Evolutionary conservation across 1,139 yeast species (phyloP).

Genomic region (Candida pseudocylindracea): DNA sequence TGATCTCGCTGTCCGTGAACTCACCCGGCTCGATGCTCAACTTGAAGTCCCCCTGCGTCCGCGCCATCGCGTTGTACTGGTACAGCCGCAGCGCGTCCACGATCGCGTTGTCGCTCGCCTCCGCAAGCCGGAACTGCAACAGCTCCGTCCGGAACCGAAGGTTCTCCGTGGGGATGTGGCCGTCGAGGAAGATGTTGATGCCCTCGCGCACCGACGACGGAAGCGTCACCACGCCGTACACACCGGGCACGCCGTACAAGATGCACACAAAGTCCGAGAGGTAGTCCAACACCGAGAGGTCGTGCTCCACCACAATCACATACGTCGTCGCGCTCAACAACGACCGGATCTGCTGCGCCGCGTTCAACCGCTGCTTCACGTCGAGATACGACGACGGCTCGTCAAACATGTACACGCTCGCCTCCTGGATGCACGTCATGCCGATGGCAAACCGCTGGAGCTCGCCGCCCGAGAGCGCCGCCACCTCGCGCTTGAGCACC

Average conservation of each 20-base stretch:
- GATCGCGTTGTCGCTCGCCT: conserved; percentile 61
- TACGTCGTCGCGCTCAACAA: conserved; percentile 53
- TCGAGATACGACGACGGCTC: conserved; percentile 97
- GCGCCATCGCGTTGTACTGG: conserved; percentile 58
- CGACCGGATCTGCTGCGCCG: conserved; percentile 84
- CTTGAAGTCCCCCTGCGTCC: conserved; percentile 92
- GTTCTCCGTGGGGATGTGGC: conserved; percentile 93
- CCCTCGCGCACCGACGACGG: conserved; percentile 97
- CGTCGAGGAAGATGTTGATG: conserved; percentile 91
- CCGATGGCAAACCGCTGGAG: conserved; percentile 96
- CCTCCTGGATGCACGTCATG: conserved; percentile 86
- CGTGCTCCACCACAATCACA: conserved; percentile 96
- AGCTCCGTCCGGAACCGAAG: conserved; percentile 92
- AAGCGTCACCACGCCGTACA: conserved; percentile 91
- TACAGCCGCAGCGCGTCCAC: conserved; percentile 64
- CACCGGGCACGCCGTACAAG: conserved; percentile 92
- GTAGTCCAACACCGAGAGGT: conserved; percentile 89
- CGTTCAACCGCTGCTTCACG: conserved; percentile 95
- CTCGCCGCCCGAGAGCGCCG: conserved; percentile 92
- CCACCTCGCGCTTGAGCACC: conserved; percentile 67
- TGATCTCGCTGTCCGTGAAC: conserved; percentile 86
- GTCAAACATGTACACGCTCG: conserved; percentile 96
- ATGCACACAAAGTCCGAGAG: conserved; percentile 93
- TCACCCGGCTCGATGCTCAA: conserved; percentile 67
- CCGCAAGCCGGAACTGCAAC: conserved; percentile 83